A percentile compares a stretch with the other conserved stretches of the same genome.
phyloP scores from a whole-genome alignment of 352 stramenopile genomes.

The Phytophthora pluvialis region DNA sequence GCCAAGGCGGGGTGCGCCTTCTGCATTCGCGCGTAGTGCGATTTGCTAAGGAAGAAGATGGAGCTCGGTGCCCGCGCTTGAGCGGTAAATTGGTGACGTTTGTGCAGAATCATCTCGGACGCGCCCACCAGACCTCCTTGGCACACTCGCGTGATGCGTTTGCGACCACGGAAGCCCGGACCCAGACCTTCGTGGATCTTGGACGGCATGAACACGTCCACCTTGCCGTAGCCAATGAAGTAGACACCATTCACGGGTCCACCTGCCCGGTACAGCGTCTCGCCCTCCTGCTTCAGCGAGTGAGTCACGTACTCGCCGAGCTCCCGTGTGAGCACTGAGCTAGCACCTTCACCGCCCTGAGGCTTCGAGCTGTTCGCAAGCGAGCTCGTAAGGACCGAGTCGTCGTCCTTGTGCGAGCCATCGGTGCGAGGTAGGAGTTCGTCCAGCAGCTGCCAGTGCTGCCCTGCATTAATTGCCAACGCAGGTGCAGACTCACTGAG shows the following conservation, averaged over 20 bases:
- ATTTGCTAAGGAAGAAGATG: conserved; percentile 85
- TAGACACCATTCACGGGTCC: conserved; percentile 70
- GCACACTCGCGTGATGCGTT: conserved; percentile 83
- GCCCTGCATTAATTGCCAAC: conserved; percentile 43
- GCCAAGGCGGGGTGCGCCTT: conserved; percentile 66
- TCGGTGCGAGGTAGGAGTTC: conserved; percentile 58
- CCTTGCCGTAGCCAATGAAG: conserved; percentile 86
- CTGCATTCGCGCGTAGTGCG: conserved; percentile 77
- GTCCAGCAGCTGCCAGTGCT: conserved; percentile 63
- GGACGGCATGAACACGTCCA: conserved; percentile 86
- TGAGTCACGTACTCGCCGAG: conserved; percentile 80
- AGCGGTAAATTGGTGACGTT: conserved; percentile 83
- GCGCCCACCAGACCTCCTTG: conserved; percentile 82
- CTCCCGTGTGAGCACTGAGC: conserved; percentile 54
- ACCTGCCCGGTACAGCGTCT: conserved; percentile 77
- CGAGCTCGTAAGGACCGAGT: conserved; percentile 7
- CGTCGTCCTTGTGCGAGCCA: conserved; percentile 25
- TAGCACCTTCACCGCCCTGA: not conserved
- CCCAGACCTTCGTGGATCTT: conserved; percentile 82
- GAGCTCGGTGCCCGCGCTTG: conserved; percentile 69
- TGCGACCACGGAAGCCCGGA: conserved; percentile 76
- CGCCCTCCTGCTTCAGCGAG: conserved; percentile 58
- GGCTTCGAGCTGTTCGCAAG: not conserved
- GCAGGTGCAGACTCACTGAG: conserved; percentile 58
- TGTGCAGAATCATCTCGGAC: conserved; percentile 83